phyloP scores from a whole-genome alignment of 331 rosid genomes.

The Quercus tomentella region DNA sequence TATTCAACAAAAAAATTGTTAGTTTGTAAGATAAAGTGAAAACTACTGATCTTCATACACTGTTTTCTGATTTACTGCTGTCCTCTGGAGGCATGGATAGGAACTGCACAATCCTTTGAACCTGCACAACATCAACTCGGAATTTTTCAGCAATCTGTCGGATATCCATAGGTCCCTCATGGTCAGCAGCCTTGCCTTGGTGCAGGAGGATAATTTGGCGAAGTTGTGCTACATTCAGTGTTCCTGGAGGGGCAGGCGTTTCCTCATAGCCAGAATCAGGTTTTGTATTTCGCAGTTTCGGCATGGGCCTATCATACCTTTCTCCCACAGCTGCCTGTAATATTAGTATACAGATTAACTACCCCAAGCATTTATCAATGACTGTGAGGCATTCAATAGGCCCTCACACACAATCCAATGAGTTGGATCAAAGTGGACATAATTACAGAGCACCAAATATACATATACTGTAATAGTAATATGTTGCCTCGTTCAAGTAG shows the following conservation, averaged over 20 bases:
- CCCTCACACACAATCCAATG: background rate
- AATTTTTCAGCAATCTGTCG: conserved; percentile 62
- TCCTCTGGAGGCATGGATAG: conserved; percentile 72
- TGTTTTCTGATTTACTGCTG: conserved; percentile 29
- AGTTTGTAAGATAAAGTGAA: background rate
- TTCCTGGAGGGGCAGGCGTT: conserved; percentile 60
- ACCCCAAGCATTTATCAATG: background rate
- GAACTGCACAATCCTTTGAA: conserved; percentile 55
- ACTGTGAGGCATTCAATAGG: background rate
- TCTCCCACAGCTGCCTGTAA: conserved; percentile 76
- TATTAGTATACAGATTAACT: background rate
- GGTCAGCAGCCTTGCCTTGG: conserved; percentile 83
- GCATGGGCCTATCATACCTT: conserved; percentile 67
- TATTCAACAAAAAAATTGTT: conserved; percentile 16
- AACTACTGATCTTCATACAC: conserved; percentile 9
- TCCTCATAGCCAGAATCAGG: conserved; percentile 66
- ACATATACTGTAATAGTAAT: background rate
- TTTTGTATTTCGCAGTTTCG: conserved; percentile 63
- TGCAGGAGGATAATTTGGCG: conserved; percentile 68
- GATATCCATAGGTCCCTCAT: conserved; percentile 61
- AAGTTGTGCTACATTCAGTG: conserved; percentile 73
- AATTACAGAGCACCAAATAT: background rate
- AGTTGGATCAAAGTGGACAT: background rate
- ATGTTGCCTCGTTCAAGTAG: background rate
- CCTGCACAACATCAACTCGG: conserved; percentile 45